phyloP scores from a whole-genome alignment of 2,329 filamentous ascomycete genomes.

The Periconia digitata region DNA sequence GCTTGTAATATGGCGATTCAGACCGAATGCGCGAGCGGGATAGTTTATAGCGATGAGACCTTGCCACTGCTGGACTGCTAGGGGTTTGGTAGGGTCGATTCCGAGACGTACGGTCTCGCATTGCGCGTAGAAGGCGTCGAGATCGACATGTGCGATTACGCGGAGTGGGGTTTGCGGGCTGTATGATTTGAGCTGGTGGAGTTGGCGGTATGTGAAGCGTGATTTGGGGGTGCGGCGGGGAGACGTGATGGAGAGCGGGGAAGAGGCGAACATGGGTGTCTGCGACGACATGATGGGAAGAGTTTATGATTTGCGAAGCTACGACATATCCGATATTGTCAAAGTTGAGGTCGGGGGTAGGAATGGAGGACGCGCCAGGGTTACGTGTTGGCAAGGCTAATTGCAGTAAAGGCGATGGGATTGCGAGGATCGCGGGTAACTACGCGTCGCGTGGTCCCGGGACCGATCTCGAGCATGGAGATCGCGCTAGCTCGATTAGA shows the following conservation, averaged over 20 bases:
- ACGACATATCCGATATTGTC: conserved; percentile 19
- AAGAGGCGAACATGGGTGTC: conserved; percentile 50
- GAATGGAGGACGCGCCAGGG: background rate
- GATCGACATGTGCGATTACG: conserved; percentile 86
- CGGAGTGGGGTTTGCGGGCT: conserved; percentile 75
- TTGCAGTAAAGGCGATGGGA: conserved; percentile 1
- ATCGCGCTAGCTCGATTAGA: background rate
- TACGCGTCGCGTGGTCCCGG: background rate
- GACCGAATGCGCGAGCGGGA: conserved; percentile 76
- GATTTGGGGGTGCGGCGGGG: conserved; percentile 55
- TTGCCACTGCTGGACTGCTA: conserved; percentile 95
- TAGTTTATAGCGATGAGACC: conserved; percentile 97
- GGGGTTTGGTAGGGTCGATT: conserved; percentile 71
- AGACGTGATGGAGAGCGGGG: conserved; percentile 45
- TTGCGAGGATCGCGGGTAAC: background rate
- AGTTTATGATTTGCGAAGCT: conserved; percentile 1
- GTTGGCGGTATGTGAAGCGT: conserved; percentile 80
- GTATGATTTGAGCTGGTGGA: conserved; percentile 73
- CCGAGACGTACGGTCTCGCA: conserved; percentile 90
- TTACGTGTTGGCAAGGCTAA: too few species aligned
- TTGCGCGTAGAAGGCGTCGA: conserved; percentile 95
- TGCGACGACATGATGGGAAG: conserved; percentile 49
- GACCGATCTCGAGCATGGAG: background rate
- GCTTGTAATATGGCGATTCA: conserved; percentile 76
- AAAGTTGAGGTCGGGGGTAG: too few species aligned